Conservation (phyloP, 306 rosid genomes). For the Pterocarpus santalinus region DNA sequence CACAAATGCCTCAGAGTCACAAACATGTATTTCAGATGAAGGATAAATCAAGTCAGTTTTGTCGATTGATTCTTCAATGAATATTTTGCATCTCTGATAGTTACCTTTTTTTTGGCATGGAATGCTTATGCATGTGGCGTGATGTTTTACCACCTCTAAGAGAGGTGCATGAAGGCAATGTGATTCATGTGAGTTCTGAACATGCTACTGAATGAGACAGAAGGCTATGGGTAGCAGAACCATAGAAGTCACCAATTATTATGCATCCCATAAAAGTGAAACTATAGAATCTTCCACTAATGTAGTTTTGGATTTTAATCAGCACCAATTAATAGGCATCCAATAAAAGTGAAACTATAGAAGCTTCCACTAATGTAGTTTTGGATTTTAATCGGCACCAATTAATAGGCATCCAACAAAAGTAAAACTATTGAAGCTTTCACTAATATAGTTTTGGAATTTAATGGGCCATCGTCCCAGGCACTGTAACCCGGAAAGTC, state of each 20-base stretch:
- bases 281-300: neutral
- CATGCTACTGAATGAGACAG: neutral
- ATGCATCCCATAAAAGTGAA: neutral
- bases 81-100: neutral
- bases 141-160: neutral
- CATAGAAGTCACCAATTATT: neutral
- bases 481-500: neutral
- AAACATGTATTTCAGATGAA: neutral
- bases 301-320: neutral
- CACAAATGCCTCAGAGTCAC: neutral
- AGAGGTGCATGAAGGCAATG: neutral
- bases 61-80: neutral
- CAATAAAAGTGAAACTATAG: no score
- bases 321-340: no score
- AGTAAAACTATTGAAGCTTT: no score
- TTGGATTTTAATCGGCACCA: neutral
- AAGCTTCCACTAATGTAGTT: no score
- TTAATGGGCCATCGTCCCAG: neutral
- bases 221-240: neutral
- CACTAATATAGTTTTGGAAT: no score
- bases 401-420: slow-evolving; percentile 5
- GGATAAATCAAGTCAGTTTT: neutral
- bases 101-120: neutral
- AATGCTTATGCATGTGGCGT: neutral
- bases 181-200: neutral